Evolutionary conservation across 768 basidiomycete genomes (phyloP).

Genomic region (Pluteus cervinus): DNA sequence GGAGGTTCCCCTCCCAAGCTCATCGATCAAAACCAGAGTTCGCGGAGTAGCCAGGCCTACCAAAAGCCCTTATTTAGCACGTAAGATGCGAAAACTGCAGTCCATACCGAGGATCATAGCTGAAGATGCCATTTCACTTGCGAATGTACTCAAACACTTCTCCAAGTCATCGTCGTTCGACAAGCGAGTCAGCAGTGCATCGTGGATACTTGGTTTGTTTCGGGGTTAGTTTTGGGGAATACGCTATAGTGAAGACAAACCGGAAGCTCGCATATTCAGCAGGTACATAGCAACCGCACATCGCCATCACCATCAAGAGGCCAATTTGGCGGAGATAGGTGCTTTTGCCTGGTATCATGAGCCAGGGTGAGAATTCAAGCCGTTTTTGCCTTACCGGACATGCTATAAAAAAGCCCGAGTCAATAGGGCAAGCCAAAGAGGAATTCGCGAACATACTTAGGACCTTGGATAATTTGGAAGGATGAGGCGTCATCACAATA

Average conservation of each 20-base stretch:
- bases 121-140: conserved; percentile 87
- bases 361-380: background rate
- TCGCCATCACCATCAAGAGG: conserved; percentile 77
- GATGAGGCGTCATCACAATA: conserved; percentile 79
- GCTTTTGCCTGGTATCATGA: conserved; percentile 62
- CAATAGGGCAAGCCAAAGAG: background rate
- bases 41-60: conserved; percentile 63
- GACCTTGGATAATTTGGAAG: conserved; percentile 91
- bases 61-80: background rate
- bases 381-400: conserved; percentile 40
- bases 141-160: conserved; percentile 88
- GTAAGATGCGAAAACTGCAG: background rate
- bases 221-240: background rate
- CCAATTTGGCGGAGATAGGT: conserved; percentile 89
- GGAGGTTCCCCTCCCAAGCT: conserved; percentile 89
- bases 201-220: conserved; percentile 53
- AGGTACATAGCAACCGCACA: conserved; percentile 89
- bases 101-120: conserved; percentile 80
- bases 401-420: conserved; percentile 21
- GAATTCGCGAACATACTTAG: conserved; percentile 51
- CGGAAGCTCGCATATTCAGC: conserved; percentile 91
- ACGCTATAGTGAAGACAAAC: conserved; percentile 23
- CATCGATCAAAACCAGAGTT: conserved; percentile 84
- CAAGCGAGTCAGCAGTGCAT: conserved; percentile 77
- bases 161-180: conserved; percentile 95